Conservation (phyloP, 1,284 basidiomycete genomes). For the Austroboletus rostrupii region DNA sequence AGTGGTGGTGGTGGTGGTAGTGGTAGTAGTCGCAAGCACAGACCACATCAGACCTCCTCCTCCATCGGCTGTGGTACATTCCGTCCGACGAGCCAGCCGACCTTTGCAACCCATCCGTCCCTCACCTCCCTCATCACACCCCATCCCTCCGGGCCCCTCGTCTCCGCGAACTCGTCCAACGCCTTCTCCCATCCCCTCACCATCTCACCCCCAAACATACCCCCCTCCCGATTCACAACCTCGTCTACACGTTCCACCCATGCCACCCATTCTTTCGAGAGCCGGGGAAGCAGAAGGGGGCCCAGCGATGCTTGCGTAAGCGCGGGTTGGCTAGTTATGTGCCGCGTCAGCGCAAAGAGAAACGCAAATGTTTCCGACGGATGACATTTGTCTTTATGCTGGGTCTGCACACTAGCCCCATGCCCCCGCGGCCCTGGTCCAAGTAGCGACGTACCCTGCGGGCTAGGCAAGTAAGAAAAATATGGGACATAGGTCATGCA, state of each 20-base stretch:
- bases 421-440: conserved; percentile 35
- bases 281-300: conserved; percentile 54
- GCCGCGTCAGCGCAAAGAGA: conserved; percentile 62
- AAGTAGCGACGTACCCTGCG: conserved; percentile 23
- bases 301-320: conserved; percentile 57
- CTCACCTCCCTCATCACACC: conserved; percentile 55
- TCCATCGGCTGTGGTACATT: conserved; percentile 52
- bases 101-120: conserved; percentile 66
- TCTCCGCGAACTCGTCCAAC: conserved; percentile 60
- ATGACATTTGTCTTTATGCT: conserved; percentile 60
- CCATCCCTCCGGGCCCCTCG: conserved; percentile 45
- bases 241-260: conserved; percentile 71
- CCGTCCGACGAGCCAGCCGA: conserved; percentile 74
- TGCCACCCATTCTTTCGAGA: conserved; percentile 68
- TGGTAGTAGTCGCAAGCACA: background rate
- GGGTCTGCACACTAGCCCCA: conserved; percentile 41
- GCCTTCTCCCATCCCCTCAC: conserved; percentile 64
- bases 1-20: conserved; percentile 32
- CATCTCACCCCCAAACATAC: conserved; percentile 73
- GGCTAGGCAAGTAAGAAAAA: conserved; percentile 56
- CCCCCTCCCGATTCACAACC: conserved; percentile 64
- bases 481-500: conserved; percentile 78
- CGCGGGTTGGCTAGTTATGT: conserved; percentile 62
- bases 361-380: conserved; percentile 71
- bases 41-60: conserved; percentile 32